These are phyloP conservation scores for Erodium maritimum DNA, from an alignment of 345 rosid genomes.

Conservation along the genomic window DNA sequence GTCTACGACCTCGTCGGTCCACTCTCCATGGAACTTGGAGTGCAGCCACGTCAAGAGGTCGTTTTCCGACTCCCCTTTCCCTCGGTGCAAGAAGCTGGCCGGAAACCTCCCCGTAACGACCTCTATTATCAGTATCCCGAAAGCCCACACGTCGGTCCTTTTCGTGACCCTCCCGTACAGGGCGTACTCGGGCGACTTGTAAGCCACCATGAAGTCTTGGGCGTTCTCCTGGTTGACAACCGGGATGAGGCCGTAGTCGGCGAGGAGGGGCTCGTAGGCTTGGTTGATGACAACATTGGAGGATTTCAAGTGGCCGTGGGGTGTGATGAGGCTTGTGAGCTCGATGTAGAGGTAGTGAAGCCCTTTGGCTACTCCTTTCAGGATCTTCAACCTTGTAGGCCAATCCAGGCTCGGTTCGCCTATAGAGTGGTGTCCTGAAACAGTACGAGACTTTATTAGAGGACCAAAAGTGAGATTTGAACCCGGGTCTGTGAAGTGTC, in stretches of 20 bases:
- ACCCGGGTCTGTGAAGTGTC: no score
- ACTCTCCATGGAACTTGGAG: conserved; percentile 11
- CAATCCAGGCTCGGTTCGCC: conserved; percentile 55
- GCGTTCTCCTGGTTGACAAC: conserved; percentile 70
- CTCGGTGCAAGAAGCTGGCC: conserved; percentile 29
- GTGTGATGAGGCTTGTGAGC: conserved; percentile 54
- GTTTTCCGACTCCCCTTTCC: conserved; percentile 15
- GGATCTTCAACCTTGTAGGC: conserved; percentile 54
- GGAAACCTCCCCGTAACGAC: conserved; percentile 61
- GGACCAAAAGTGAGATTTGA: no score
- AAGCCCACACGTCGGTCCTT: conserved; percentile 81
- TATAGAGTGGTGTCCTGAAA: conserved; percentile 36
- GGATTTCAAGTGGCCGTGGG: conserved; percentile 92
- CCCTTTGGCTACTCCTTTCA: conserved; percentile 68
- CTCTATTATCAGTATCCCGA: conserved; percentile 71
- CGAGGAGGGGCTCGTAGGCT: conserved; percentile 45
- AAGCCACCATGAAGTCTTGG: conserved; percentile 73
- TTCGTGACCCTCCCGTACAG: conserved; percentile 54
- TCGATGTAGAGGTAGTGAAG: conserved; percentile 51
- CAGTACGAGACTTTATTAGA: no score
- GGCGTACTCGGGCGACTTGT: conserved; percentile 72
- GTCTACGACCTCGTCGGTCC: conserved; percentile 33
- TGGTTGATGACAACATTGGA: conserved; percentile 57
- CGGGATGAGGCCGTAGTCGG: conserved; percentile 64
- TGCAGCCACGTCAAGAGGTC: conserved; percentile 44